phyloP scores from a whole-genome alignment of 805 yeast species.

The Cyberlindnera xishuangbannaensis region DNA sequence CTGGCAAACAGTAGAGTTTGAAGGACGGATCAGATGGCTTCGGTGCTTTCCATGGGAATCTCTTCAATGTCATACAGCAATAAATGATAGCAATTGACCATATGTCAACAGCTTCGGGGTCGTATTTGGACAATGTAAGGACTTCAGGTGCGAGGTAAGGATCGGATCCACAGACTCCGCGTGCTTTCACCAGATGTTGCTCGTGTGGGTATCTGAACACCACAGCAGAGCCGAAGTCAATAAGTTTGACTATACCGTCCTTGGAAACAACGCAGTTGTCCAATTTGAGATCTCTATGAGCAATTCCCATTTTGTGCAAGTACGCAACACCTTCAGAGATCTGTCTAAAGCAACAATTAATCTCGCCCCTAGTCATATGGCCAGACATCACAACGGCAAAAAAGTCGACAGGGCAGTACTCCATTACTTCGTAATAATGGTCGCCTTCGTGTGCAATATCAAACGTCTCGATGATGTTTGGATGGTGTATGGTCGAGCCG shows the following conservation, averaged over 20 bases:
- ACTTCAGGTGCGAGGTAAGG: constrained; percentile 88
- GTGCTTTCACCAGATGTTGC: constrained; percentile 50
- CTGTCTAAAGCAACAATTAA: constrained; percentile 77
- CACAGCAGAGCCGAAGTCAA: constrained; percentile 82
- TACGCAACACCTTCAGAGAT: constrained; percentile 66
- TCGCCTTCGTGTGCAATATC: constrained; percentile 56
- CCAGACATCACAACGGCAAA: constrained; percentile 87
- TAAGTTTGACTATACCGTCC: constrained; percentile 69
- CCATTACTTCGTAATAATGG: constrained; percentile 79
- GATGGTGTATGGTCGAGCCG: constrained; percentile 77
- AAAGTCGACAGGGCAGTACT: constrained; percentile 78
- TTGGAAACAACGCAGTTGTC: constrained; percentile 78
- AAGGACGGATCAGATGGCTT: constrained; percentile 64
- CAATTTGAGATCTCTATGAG: constrained; percentile 76
- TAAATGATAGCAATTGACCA: constrained; percentile 84
- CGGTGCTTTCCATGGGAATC: constrained; percentile 88
- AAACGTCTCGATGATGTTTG: constrained; percentile 71
- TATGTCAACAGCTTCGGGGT: constrained; percentile 73
- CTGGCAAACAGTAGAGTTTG: constrained; percentile 55
- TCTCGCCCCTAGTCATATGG: constrained; percentile 73
- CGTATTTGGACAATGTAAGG: constrained; percentile 42
- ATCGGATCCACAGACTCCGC: constrained; percentile 80
- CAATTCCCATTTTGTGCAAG: constrained; percentile 71
- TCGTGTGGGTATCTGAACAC: constrained; percentile 76
- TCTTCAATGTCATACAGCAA: constrained; percentile 80